Percentiles rank a stretch among this genome's conserved stretches.
Evolutionary conservation across 1,284 basidiomycete genomes (phyloP).

Genomic region (Cutaneotrichosporon arboriforme): DNA sequence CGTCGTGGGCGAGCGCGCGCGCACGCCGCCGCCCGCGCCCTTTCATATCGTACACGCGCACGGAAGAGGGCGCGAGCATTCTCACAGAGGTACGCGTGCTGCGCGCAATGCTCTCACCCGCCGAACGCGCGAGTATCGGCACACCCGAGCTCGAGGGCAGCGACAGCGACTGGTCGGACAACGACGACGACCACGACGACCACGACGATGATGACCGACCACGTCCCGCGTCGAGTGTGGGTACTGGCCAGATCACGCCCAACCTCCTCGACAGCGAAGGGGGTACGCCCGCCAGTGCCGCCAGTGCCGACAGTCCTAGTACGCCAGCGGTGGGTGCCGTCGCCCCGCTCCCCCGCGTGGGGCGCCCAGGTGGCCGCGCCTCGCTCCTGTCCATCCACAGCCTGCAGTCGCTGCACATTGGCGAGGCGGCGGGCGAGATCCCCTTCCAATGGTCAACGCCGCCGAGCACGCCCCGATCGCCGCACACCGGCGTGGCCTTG

Average conservation of each 20-base stretch:
- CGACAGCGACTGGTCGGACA: constrained; percentile 5
- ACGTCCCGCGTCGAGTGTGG: not conserved
- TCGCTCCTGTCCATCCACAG: not conserved
- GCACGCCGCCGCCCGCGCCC: constrained; percentile 18
- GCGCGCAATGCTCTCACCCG: constrained; percentile 23
- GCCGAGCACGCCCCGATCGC: not conserved
- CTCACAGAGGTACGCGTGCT: constrained; percentile 37
- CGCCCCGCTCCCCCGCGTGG: no score
- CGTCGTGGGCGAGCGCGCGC: not conserved
- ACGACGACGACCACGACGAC: constrained; percentile 2
- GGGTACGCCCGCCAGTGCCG: no score
- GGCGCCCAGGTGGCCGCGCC: no score
- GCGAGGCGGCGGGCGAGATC: not conserved
- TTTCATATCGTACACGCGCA: constrained; percentile 41
- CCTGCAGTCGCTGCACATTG: not conserved
- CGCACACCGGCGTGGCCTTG: not conserved
- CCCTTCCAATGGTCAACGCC: constrained; percentile 8
- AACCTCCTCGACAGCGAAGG: no score
- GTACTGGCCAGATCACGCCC: not conserved
- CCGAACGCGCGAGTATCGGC: constrained; percentile 5
- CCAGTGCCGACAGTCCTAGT: no score
- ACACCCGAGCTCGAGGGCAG: constrained; percentile 24
- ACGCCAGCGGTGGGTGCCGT: no score
- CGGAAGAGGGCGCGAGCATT: constrained; percentile 36
- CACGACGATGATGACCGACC: constrained; percentile 12